Conservation (phyloP, 2,329 filamentous ascomycete genomes). For the Exophiala aquamarina region DNA sequence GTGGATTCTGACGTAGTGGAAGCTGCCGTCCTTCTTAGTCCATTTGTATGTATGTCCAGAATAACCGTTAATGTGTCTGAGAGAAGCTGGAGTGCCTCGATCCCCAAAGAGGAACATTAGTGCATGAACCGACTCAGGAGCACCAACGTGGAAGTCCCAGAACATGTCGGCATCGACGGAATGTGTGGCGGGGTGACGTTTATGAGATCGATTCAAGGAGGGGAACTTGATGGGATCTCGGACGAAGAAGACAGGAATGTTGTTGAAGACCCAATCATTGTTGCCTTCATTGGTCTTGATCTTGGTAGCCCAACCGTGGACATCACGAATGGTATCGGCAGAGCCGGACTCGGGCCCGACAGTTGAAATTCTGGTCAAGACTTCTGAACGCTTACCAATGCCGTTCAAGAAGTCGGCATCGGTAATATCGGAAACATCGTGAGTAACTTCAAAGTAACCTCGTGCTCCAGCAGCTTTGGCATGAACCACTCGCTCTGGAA, state of each 20-base stretch:
- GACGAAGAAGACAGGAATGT: conserved; percentile 68
- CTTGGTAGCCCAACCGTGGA: conserved; percentile 52
- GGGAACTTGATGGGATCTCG: conserved; percentile 71
- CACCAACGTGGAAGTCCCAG: conserved; percentile 63
- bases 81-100: conserved; percentile 64
- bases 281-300: conserved; percentile 56
- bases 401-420: conserved; percentile 54
- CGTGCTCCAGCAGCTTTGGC: conserved; percentile 59
- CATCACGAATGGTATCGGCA: conserved; percentile 50
- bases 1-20: conserved; percentile 67
- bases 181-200: conserved; percentile 70
- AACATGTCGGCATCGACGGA: conserved; percentile 69
- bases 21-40: conserved; percentile 64
- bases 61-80: conserved; percentile 68
- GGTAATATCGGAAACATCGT: conserved; percentile 58
- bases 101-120: conserved; percentile 68
- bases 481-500: conserved; percentile 62
- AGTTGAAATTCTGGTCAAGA: conserved; percentile 50
- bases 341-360: conserved; percentile 48
- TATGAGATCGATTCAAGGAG: conserved; percentile 72
- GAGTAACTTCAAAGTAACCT: conserved; percentile 61
- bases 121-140: conserved; percentile 64
- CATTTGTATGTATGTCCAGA: conserved; percentile 68
- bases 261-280: conserved; percentile 50
- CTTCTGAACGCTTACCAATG: conserved; percentile 54